These are phyloP conservation scores for Plasmodium adleri DNA, from an alignment of 169 alveolate species.

Conservation along the genomic window DNA sequence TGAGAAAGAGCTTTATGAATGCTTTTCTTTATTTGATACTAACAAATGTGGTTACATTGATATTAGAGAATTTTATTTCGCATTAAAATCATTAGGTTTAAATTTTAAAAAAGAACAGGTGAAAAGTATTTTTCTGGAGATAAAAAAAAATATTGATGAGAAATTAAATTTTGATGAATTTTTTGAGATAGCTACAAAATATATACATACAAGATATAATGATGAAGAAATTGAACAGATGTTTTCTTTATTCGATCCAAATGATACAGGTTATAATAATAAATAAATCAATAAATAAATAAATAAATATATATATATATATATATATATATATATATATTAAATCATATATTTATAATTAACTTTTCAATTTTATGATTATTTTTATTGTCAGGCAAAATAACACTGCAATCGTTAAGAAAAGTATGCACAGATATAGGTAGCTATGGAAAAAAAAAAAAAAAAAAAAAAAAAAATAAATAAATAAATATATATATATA, in stretches of 20 bases:
- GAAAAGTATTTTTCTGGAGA: constrained; percentile 37
- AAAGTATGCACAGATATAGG: constrained; percentile 51
- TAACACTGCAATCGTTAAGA: constrained; percentile 31
- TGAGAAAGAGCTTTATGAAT: constrained; percentile 69
- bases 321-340: constrained; percentile 2
- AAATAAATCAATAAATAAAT: background rate
- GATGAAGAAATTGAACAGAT: constrained; percentile 66
- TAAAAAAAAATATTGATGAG: constrained; percentile 55
- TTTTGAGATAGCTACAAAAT: constrained; percentile 62
- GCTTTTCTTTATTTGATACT: constrained; percentile 73
- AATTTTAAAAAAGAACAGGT: constrained; percentile 75
- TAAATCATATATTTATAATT: background rate
- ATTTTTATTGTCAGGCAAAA: constrained; percentile 30
- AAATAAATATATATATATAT: background rate
- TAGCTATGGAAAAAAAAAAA: background rate
- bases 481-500: background rate
- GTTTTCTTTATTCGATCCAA: constrained; percentile 63
- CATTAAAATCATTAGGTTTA: constrained; percentile 67
- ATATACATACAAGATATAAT: constrained; percentile 63
- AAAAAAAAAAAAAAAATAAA: background rate
- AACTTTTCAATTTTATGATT: background rate
- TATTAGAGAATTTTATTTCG: constrained; percentile 73
- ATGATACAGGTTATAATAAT: constrained; percentile 61
- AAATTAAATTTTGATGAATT: constrained; percentile 70
- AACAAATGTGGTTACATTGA: constrained; percentile 75